Base-by-base conservation (phyloP, 768 basidiomycete species). In the Omphalotus guepiniiformis region DNA sequence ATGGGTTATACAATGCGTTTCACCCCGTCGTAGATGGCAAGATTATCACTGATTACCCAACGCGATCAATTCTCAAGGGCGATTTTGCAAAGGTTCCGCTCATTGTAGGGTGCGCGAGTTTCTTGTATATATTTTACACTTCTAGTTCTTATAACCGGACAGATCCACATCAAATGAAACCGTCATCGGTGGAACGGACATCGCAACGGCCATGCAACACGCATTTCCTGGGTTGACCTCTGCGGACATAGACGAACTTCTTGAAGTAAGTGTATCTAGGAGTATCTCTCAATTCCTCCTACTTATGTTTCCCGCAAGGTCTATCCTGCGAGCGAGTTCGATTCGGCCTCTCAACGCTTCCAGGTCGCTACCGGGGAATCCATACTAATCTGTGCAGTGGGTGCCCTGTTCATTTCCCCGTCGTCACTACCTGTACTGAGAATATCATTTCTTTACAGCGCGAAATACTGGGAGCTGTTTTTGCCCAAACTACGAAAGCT, bases 101-200 rank as follows among this genome's bases (percentile, higher is more conserved):
- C 3, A 75, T 87, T 26, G 73, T 80, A 26, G 80, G 81, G 82
- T 82, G 55, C 16, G 70, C 59, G 23, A 18, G 43, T 47, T 36
- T 36, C 39, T 22, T 42, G 27, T n/a, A 12, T 29, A 19, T 36
- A 28, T 16, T 6, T 6, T 25, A 29, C 34, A n/a, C 18, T 39
- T 42, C 23, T 16, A 11, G 45, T 28, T 13, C 32, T 34, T 29
- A 18, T 21, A 8, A n/a, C n/a, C 27, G 12, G 49, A 3, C 44
- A 70, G 82, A 2, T 65, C 80, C 0, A 80, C 79, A 2, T 76
- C 79, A 6, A 82, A 85, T 41, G 81, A 85, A 56, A 79, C 82
- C 1, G 59, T 78, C 27, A 69, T 73, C 3, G 63, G 68, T 9
- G 72, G 74, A 2, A 53, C 53, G 13, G 62, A 69, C 40, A 62